Evolutionary conservation across 306 rosid genomes (phyloP), one percentile per base, ranked within the genome.

Genomic region (Dryas alaskensis): DNA sequence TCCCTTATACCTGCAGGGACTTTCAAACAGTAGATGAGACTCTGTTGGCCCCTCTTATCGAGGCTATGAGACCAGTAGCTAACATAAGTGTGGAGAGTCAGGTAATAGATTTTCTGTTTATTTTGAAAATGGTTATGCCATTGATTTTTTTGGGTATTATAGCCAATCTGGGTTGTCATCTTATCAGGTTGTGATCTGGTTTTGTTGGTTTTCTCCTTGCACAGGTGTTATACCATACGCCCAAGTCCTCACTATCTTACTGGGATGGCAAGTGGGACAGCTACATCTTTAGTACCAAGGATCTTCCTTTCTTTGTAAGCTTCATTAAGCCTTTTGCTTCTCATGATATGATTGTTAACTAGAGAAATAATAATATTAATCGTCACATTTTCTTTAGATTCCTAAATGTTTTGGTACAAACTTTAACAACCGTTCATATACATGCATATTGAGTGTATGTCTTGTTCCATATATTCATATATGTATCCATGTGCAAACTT

Each of bases 241-340:
- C 93, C 6, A 92, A 89, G 86, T 88, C 97, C 54, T 88, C 99
- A 3, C 81, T 87, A 80, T 92, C 98, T 53, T 82, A 73, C 80
- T 89, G 97, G 99, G 96, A 94, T 78, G 88, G 87, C 50, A 49
- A 81, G 61, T 84, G 57, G 82, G 67, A 80, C 47, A 88, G 95
- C 76, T 87, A 89, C 79, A 70, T 88, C 80, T 92, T 92, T 78
- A 86, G 80, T 62, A 78, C 89, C 51, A 76, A 81, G 79, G 96
- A 94, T 76, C 97, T 94, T 84, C 97, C 99, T 76, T 94, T 94
- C 86, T 94, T 94, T 82, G 95, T 94, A 92, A 57, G 95, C 46
- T 50, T 72, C 84, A 62, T 65, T 45, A 65, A 60, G 6, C 37
- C 75, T 69, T 78, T 68, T 60, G 65, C 69, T 76, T 74, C 73